These are phyloP conservation scores for Oryza longistaminata DNA, from an alignment of 176 grass and related monocot genomes.

Conservation along the genomic window DNA sequence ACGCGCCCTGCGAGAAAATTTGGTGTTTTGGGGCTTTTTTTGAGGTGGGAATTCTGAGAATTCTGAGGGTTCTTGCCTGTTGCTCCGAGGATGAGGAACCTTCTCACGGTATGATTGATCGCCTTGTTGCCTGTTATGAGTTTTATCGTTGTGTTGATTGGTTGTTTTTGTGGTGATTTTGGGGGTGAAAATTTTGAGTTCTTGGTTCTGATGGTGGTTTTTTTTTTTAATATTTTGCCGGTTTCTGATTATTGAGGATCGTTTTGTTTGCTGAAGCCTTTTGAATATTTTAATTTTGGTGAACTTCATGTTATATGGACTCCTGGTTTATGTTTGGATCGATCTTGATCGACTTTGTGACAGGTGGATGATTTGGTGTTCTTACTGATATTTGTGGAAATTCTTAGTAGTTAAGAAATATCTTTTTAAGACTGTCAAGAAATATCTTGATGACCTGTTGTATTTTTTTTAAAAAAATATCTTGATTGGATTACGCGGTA, in stretches of 20 bases:
- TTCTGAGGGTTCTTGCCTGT: background rate
- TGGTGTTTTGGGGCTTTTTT: background rate
- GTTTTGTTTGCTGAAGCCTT: background rate
- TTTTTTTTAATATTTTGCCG: background rate
- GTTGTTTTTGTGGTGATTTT: background rate
- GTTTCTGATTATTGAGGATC: background rate
- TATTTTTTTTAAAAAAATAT: too few relatives aligned
- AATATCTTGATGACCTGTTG: background rate
- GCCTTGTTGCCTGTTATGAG: background rate
- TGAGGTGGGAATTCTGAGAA: background rate
- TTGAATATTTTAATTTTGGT: background rate
- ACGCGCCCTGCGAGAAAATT: background rate
- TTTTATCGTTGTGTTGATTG: background rate
- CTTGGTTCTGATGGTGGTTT: background rate
- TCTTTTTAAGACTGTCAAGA: background rate
- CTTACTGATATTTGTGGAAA: background rate
- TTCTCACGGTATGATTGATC: constrained; percentile 47
- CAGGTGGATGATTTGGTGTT: background rate
- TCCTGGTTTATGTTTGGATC: background rate
- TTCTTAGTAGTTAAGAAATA: background rate
- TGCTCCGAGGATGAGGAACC: constrained; percentile 47
- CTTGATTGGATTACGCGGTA: too few relatives aligned
- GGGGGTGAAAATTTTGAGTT: background rate
- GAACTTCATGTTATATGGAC: background rate
- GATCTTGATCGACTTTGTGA: background rate